A percentile compares a stretch with the other conserved stretches of the same genome.
Conservation (phyloP, 257 asterid species). For the Nemophila menziesii region DNA sequence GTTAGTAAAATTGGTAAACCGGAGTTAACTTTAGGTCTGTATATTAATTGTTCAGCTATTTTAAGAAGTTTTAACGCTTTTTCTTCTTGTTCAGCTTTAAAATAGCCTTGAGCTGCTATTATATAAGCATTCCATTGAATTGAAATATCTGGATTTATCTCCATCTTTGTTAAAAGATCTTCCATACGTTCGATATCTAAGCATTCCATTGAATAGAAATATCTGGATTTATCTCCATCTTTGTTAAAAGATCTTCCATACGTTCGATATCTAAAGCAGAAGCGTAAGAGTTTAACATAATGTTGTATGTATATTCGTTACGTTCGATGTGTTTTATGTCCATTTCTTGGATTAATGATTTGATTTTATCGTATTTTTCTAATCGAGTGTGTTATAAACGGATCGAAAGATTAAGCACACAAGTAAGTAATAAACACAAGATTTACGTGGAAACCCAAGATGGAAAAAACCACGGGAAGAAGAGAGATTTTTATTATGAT, state of each 20-base stretch:
- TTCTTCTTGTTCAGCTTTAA: slow-evolving; percentile 6
- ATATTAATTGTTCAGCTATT: too few species aligned
- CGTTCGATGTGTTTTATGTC: slow-evolving; percentile 4
- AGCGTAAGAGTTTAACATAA: slow-evolving; percentile 8
- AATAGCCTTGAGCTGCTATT: slow-evolving; percentile 12
- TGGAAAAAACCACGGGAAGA: too few species aligned
- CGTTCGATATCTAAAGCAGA: slow-evolving; percentile 2
- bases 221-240: slow-evolving; percentile 11
- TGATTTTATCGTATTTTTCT: slow-evolving; percentile 5
- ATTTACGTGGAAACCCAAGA: too few species aligned
- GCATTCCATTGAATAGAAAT: slow-evolving; percentile 4
- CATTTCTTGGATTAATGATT: slow-evolving; percentile 9
- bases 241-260: slow-evolving; percentile 8
- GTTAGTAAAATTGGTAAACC: too few species aligned
- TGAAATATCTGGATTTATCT: background rate
- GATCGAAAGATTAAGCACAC: too few species aligned
- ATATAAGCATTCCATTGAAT: slow-evolving; percentile 8
- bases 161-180: slow-evolving; percentile 8
- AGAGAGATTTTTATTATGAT: too few species aligned
- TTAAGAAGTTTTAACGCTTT: slow-evolving; percentile 11
- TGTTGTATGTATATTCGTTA: background rate
- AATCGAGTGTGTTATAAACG: slow-evolving; percentile 12
- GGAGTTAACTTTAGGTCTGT: too few species aligned
- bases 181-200: slow-evolving; percentile 11
- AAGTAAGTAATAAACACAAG: too few species aligned